Base-by-base conservation (phyloP, 2,329 filamentous ascomycete species). In the Aureobasidium sp. region DNA sequence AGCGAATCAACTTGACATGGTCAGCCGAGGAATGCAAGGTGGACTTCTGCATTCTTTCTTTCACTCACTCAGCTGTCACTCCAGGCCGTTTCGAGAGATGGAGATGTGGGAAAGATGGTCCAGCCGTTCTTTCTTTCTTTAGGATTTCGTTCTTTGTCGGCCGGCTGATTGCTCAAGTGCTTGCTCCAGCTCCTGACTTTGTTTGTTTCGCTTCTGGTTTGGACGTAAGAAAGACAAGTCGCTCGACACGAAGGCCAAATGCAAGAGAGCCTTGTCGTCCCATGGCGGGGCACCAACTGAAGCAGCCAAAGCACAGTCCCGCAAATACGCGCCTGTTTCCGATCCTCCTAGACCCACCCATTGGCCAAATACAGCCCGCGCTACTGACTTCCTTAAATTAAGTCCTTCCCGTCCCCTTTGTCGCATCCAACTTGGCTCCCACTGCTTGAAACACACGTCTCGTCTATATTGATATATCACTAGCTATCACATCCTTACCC, bases 281-380 rank as follows among this genome's bases (percentile, higher is more conserved):
- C 54, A 59, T 48, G 32, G 54, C 54, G 54, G 54, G 54, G 54
- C 42, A 42, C 37, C 15, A 21, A 29, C 7, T 41, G 57, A 42
- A 59, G 57, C 57, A 58, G 54, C 54, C 45, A 59, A 59, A 59
- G 57, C 57, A 59, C 57, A 59, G 41, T 44, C 57, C 54, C 57
- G 44, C 57, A 59, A 39, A 41, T 49, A 59, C 45, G 45, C 57
- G 57, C 57, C 44, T 32, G 42, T 59, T 59, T 59, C 57, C 57
- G 45, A 57, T 57, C 44, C 34, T 29, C 13, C 44, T 30, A 50
- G 45, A 50, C 57, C 45, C 44, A 45, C 45, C 57, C 29, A 59
- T 50, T 59, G 45, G 57, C 57, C 36, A 16, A 25, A 59, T n/a
- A 15, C 57, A 36, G 44, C 27, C 45, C 29, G 37, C 54, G 44